Base-by-base conservation (phyloP, 2,329 filamentous ascomycete genomes). In the Cyclaneusma minus region DNA sequence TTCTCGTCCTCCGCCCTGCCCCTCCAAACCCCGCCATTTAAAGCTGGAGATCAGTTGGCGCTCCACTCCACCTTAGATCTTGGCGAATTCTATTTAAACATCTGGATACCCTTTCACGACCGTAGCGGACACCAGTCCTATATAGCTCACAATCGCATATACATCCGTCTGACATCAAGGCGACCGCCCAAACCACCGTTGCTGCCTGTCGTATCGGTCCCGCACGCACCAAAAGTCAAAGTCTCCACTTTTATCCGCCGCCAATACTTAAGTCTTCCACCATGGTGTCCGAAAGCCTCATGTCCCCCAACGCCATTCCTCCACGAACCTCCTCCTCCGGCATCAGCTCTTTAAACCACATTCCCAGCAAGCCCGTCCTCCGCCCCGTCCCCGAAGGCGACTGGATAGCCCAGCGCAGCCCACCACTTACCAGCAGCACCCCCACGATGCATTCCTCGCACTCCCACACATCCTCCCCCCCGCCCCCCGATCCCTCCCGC, bases 301-400 rank as follows among this genome's bases (percentile, higher is more conserved):
- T 29, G n/a, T 66, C 63, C n/a, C 72, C 74, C 28, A 72, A 68
- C 48, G 60, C 63, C 19, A 82, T 84, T 29, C 78, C 80, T 12
- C 72, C 74, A 3, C 67, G 79, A 35, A 82, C 73, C 23, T 83
- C 78, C 29, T 80, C 75, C 1, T 70, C 66, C 30, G 60, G 62
- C 35, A 57, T 62, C 35, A 49, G 49, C 17, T 35, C 41, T 17
- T 39, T 40, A 24, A 40, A 36, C 29, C 30, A 35, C 22, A 30
- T 29, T 8, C 24, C 37, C 3, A 32, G 39, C 3, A 48, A 45
- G 27, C 28, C 41, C n/a, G 54, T 62, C 14, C 50, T 72, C 13
- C 58, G 54, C 12, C 58, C 66, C 18, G 59, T 78, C 13, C 51
- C 67, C 13, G 75, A 80, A 44, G 59, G 58, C 29, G 60, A 72